Evolutionary conservation across 1,284 basidiomycete species (phyloP).

Genomic region (Stygiomarasmius scandens): DNA sequence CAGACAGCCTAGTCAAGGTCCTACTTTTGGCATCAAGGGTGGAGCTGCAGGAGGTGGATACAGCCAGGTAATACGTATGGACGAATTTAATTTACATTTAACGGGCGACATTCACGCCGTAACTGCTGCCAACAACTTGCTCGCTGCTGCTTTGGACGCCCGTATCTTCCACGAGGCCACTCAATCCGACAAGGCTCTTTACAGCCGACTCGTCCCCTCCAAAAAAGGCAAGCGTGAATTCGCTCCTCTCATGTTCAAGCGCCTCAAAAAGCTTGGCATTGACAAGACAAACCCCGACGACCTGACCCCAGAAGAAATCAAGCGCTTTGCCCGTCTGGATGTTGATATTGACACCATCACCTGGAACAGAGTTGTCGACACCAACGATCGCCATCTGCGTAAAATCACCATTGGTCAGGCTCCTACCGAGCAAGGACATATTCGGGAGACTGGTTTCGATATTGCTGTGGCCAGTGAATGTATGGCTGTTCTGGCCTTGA

Average conservation of each 20-base stretch:
- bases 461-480: conserved; percentile 97
- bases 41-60: conserved; percentile 99
- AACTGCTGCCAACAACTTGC: conserved; percentile 95
- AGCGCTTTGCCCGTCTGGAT: conserved; percentile 89
- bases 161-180: conserved; percentile 99
- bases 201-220: conserved; percentile 88
- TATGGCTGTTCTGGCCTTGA: conserved; percentile 96
- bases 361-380: conserved; percentile 97
- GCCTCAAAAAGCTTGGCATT: conserved; percentile 94
- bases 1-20: conserved; percentile 98
- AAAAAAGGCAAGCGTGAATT: conserved; percentile 97
- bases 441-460: conserved; percentile 92
- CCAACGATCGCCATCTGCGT: conserved; percentile 96
- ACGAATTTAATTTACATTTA: conserved; percentile 96
- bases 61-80: conserved; percentile 99
- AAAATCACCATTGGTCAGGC: conserved; percentile 93
- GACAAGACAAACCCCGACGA: conserved; percentile 93
- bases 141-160: conserved; percentile 95
- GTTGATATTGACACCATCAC: conserved; percentile 92
- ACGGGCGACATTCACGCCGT: conserved; percentile 99
- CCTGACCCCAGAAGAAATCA: conserved; percentile 91
- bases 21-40: conserved; percentile 99
- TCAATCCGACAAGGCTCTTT: conserved; percentile 93
- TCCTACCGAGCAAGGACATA: conserved; percentile 88
- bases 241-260: conserved; percentile 94